These are phyloP conservation scores for Aureobasidium namibiae DNA, from an alignment of 2,329 filamentous ascomycete genomes.

Conservation along the genomic window DNA sequence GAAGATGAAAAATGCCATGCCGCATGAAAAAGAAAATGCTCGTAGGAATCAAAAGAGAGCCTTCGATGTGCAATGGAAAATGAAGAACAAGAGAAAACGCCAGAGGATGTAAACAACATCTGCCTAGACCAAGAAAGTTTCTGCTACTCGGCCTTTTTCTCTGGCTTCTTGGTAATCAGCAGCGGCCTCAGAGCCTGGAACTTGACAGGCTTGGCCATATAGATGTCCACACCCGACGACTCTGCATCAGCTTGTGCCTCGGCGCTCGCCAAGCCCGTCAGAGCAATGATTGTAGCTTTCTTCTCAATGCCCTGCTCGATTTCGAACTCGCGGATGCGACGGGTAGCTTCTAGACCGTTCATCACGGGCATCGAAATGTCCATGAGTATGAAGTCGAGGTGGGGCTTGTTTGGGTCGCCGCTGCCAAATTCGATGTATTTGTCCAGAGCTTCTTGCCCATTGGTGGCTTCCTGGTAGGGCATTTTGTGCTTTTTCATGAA, in stretches of 20 bases:
- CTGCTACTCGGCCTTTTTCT: neutral
- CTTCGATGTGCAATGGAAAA: too few relatives aligned
- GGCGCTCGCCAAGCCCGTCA: constrained; percentile 23
- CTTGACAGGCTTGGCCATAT: constrained; percentile 24
- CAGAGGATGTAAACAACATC: neutral
- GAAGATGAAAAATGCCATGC: neutral
- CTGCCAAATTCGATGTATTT: constrained; percentile 25
- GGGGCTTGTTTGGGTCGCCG: neutral
- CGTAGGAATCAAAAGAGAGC: neutral
- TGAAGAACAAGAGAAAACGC: neutral
- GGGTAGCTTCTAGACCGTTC: constrained; percentile 17
- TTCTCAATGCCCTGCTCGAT: neutral
- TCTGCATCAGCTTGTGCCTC: constrained; percentile 22
- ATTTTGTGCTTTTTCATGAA: constrained; percentile 16
- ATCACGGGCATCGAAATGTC: constrained; percentile 22
- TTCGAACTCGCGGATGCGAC: constrained; percentile 15
- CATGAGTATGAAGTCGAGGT: constrained; percentile 21
- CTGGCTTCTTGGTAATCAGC: neutral
- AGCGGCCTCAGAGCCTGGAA: constrained; percentile 25
- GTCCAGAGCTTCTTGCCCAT: constrained; percentile 39
- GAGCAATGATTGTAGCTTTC: constrained; percentile 18
- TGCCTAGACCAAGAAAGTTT: neutral
- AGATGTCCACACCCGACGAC: constrained; percentile 23
- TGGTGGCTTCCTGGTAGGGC: constrained; percentile 25
- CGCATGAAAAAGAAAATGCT: neutral